These are phyloP conservation scores for Phytophthora foliorum DNA, from an alignment of 352 stramenopile species.

Conservation along the genomic window DNA sequence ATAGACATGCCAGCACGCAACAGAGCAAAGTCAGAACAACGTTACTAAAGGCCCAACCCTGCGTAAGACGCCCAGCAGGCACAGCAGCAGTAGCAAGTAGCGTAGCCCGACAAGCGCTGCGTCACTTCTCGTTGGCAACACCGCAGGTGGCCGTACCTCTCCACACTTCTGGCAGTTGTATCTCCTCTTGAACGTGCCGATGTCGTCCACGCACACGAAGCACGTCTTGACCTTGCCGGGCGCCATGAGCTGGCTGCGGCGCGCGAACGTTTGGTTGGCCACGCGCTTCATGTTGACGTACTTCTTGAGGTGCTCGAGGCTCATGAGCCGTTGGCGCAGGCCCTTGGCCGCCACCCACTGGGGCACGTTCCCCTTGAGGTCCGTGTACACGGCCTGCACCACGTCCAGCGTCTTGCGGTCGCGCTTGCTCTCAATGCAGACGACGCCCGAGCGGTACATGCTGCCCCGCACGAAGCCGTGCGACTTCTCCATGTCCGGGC, in stretches of 20 bases:
- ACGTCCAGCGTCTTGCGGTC: slow-evolving; percentile 79
- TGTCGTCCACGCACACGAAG: slow-evolving; percentile 85
- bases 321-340: slow-evolving; percentile 76
- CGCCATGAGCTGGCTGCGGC: slow-evolving; percentile 70
- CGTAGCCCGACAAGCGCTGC: too few relatives aligned
- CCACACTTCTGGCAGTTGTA: slow-evolving; percentile 90
- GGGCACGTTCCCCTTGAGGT: slow-evolving; percentile 84
- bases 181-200: slow-evolving; percentile 80
- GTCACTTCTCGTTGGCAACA: too few relatives aligned
- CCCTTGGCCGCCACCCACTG: slow-evolving; percentile 71
- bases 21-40: slow-evolving; percentile 2
- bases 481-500: slow-evolving; percentile 82
- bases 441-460: slow-evolving; percentile 85
- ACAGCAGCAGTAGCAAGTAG: slow-evolving; percentile 18
- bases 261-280: slow-evolving; percentile 77
- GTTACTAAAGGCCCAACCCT: slow-evolving; percentile 28
- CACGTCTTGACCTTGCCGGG: slow-evolving; percentile 81
- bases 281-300: slow-evolving; percentile 86
- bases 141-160: slow-evolving; percentile 46
- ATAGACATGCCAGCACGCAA: not conserved
- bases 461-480: slow-evolving; percentile 82
- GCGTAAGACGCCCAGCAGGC: slow-evolving; percentile 7
- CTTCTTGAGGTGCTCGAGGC: slow-evolving; percentile 82
- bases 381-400: slow-evolving; percentile 85
- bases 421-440: slow-evolving; percentile 82